Base-by-base conservation (phyloP, 2,329 filamentous ascomycete genomes). In the Beauveria rudraprayagi region DNA sequence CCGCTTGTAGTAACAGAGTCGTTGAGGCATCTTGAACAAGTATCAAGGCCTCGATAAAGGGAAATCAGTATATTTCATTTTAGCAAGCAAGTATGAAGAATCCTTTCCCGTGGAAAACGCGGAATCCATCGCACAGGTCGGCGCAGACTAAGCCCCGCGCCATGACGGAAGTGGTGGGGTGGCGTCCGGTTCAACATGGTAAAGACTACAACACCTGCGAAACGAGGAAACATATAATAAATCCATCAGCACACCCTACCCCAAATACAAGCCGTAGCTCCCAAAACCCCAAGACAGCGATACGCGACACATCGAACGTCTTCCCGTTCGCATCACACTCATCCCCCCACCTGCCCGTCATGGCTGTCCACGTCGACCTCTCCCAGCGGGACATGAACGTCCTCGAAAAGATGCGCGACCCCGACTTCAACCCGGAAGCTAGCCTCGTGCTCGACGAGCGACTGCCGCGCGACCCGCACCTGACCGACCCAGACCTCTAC, bases 351-450 rank as follows among this genome's bases (percentile, higher is more conserved):
- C 43, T 22, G 28, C 19, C 60, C 67, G 69, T 56, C 48, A 86
- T 85, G 83, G 72, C 57, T 47, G 37, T 80, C 48, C 69, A 73
- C 60, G 68, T 76, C 60, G 70, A 76, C 16, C 76, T 88, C 61
- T 86, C 80, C 69, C 75, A 72, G 51, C 81, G 81, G 64, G 86
- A 89, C 69, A 73, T 84, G 70, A 79, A 83, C 61, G 79, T 88
- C 66, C 80, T 89, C 62, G 80, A 83, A 64, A 87, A 87, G 70
- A 87, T 89, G 71, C 83, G 82, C 67, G 85, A 89, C 63, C 85
- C 85, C 1, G 86, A 89, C 68, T 80, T 80, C 8, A 80, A 87
- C 64, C 82, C 85, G 16, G 76, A 80, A 17, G 73, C 78, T 10
- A 75, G 78, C 14, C 72, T 84, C 58, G 75, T 84, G 61, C 75